These are phyloP conservation scores for Glycyrrhiza uralensis DNA, from an alignment of 306 rosid species.

Conservation along the genomic window DNA sequence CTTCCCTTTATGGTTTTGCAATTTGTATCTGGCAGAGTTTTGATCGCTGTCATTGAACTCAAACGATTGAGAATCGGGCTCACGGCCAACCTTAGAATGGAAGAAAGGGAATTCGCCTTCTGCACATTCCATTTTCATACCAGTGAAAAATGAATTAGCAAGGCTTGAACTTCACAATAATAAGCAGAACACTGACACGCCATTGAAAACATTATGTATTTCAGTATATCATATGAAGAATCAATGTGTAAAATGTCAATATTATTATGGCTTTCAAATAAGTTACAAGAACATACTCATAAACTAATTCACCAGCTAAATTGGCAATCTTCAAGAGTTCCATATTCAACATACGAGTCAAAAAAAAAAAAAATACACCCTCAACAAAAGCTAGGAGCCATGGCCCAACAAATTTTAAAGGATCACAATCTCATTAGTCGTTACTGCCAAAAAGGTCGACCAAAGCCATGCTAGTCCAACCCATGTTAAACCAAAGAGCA, in stretches of 20 bases:
- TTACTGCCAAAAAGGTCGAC: background rate
- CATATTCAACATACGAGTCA: background rate
- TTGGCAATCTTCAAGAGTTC: background rate
- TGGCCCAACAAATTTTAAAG: background rate
- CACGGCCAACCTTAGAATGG: slow-evolving; percentile 41
- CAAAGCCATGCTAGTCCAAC: background rate
- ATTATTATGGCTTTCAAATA: background rate
- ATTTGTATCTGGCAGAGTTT: slow-evolving; percentile 39
- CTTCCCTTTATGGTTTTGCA: slow-evolving; percentile 34
- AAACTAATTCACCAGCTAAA: slow-evolving; percentile 10
- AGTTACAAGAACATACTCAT: background rate
- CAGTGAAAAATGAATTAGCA: slow-evolving; percentile 16
- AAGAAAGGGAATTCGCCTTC: slow-evolving; percentile 58
- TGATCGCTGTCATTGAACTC: slow-evolving; percentile 39
- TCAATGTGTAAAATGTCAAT: background rate
- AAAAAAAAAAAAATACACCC: background rate
- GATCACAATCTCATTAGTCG: background rate
- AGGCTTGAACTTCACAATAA: background rate
- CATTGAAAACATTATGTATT: background rate
- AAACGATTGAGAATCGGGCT: slow-evolving; percentile 43
- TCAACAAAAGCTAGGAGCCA: background rate
- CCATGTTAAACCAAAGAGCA: background rate
- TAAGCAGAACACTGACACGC: background rate
- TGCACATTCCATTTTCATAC: slow-evolving; percentile 38
- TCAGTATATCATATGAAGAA: background rate